Evolutionary conservation across 192 early-diverging fungal genomes (phyloP).

Genomic region (Chytriomyces hyalinus): DNA sequence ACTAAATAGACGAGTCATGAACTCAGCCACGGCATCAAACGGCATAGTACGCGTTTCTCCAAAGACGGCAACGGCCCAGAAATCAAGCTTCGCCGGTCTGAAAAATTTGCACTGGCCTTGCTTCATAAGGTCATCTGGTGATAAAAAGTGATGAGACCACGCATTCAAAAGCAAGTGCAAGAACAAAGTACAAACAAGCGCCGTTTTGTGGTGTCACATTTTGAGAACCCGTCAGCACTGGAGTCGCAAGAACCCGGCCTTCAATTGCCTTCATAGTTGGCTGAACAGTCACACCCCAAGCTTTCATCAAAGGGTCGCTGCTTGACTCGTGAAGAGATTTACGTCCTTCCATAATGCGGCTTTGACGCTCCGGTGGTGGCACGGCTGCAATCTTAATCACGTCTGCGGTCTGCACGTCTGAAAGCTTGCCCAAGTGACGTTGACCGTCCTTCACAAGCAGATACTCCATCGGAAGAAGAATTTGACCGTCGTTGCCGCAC

Average conservation of each 20-base stretch:
- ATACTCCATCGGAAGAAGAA: slow-evolving; percentile 39
- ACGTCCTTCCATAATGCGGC: slow-evolving; percentile 23
- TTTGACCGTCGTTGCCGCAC: slow-evolving; percentile 26
- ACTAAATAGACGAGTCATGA: slow-evolving; percentile 13
- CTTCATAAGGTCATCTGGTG: background rate
- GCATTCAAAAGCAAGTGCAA: background rate
- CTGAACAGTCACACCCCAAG: slow-evolving; percentile 43
- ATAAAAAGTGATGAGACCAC: background rate
- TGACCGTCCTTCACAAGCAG: slow-evolving; percentile 25
- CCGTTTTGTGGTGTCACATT: slow-evolving; percentile 22
- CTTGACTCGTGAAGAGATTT: slow-evolving; percentile 1
- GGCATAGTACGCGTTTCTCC: slow-evolving; percentile 19
- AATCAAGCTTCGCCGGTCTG: slow-evolving; percentile 23
- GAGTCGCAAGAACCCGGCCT: slow-evolving; percentile 41
- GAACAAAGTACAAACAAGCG: background rate
- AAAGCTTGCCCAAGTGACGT: slow-evolving; percentile 36
- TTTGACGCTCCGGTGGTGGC: slow-evolving; percentile 31
- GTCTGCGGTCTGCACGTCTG: slow-evolving; percentile 38
- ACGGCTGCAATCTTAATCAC: slow-evolving; percentile 40
- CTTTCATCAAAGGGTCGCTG: slow-evolving; percentile 14
- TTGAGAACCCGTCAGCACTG: slow-evolving; percentile 24
- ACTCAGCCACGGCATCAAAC: background rate
- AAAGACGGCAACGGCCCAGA: slow-evolving; percentile 30
- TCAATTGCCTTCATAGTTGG: slow-evolving; percentile 45
- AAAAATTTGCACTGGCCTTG: slow-evolving; percentile 23